Conservation (phyloP, 208 protist genomes). For the Herpetomonas samuelpessoai region DNA sequence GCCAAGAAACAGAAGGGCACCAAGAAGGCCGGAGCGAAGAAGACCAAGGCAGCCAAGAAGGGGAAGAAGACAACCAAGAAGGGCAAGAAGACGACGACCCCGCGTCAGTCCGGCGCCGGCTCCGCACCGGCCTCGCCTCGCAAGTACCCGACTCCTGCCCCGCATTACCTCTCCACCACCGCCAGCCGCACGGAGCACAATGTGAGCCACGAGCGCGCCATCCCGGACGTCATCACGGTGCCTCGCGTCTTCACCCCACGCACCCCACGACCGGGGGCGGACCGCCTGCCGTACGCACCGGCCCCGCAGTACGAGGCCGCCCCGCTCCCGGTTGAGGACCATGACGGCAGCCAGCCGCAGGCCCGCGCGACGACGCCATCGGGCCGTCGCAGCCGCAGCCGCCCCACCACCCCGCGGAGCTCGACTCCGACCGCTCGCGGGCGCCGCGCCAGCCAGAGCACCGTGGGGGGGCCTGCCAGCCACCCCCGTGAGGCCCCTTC, state of each 20-base stretch:
- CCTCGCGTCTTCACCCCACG: conserved; percentile 30
- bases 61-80: neutral
- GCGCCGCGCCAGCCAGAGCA: too few species aligned
- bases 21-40: neutral
- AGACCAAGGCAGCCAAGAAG: conserved; percentile 5
- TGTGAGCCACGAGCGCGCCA: conserved; percentile 2
- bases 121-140: too few species aligned
- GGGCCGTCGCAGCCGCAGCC: conserved; percentile 1
- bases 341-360: neutral
- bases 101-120: too few species aligned
- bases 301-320: conserved; percentile 1
- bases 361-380: neutral
- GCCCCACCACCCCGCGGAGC: neutral
- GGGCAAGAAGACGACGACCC: neutral
- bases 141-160: too few species aligned
- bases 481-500: neutral
- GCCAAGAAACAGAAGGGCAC: conserved; percentile 3
- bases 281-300: neutral
- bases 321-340: neutral
- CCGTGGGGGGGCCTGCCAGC: too few species aligned
- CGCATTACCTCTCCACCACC: neutral
- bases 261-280: conserved; percentile 29
- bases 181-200: neutral
- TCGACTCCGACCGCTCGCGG: too few species aligned
- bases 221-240: conserved; percentile 26